phyloP scores from a whole-genome alignment of 345 rosid genomes.

The Sisymbrium altissimum region DNA sequence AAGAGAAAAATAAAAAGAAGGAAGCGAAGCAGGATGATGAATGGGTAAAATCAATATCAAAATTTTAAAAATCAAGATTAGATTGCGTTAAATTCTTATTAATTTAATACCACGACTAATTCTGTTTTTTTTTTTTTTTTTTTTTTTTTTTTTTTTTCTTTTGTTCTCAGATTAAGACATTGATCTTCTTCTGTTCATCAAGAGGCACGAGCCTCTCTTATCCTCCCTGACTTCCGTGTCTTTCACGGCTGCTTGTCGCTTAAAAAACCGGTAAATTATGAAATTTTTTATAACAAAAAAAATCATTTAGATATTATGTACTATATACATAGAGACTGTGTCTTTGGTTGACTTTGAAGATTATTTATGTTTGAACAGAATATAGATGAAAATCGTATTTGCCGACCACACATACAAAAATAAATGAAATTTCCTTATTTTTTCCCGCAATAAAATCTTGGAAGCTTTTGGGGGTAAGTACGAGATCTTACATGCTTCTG shows the following conservation, averaged over 20 bases:
- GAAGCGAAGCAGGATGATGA: constrained; percentile 6
- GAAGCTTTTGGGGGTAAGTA: not conserved
- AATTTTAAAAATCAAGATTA: not conserved
- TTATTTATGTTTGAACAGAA: constrained; percentile 18
- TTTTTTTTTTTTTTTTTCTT: not conserved
- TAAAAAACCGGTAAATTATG: not conserved
- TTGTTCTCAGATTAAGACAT: constrained; percentile 24
- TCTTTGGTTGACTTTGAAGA: constrained; percentile 18
- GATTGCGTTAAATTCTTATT: not conserved
- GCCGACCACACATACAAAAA: constrained; percentile 12
- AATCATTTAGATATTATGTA: not conserved
- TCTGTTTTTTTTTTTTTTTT: not conserved
- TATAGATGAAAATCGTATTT: constrained; percentile 7
- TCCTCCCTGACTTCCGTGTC: constrained; percentile 24
- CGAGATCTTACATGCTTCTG: not conserved
- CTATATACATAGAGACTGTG: not conserved
- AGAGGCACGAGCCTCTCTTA: constrained; percentile 21
- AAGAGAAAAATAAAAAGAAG: not conserved
- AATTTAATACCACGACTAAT: not conserved
- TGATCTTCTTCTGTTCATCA: constrained; percentile 24
- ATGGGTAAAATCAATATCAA: not conserved
- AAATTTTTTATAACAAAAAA: not conserved
- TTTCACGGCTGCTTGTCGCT: constrained; percentile 23
- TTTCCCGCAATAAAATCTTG: not conserved
- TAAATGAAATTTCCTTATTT: not conserved